A percentile compares a stretch with the other conserved stretches of the same genome.
These are phyloP conservation scores for Petunia hybrid DNA, from an alignment of 305 asterid genomes.

Conservation along the genomic window DNA sequence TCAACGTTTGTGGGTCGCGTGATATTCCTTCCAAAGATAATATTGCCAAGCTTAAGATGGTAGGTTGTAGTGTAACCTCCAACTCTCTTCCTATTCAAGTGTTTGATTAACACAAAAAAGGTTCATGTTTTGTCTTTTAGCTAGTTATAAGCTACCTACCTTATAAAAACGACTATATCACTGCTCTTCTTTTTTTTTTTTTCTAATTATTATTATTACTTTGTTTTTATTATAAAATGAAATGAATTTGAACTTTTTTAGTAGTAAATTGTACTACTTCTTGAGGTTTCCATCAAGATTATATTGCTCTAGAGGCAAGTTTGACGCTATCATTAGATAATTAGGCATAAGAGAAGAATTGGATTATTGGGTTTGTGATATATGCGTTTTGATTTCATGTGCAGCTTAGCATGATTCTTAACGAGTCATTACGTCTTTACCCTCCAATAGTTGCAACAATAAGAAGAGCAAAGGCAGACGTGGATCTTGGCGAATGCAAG, in stretches of 20 bases:
- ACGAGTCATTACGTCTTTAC: constrained; percentile 68
- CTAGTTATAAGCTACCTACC: neutral
- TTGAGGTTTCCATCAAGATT: too few species aligned
- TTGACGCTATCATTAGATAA: neutral
- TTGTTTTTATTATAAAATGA: too few species aligned
- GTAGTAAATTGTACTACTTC: too few species aligned
- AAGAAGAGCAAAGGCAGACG: constrained; percentile 58
- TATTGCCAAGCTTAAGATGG: constrained; percentile 71
- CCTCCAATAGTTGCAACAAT: constrained; percentile 67
- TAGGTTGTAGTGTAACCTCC: constrained; percentile 22
- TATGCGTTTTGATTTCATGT: neutral
- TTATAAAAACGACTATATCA: too few species aligned
- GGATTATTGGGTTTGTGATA: neutral
- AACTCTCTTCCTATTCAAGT: neutral
- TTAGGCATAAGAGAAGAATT: neutral
- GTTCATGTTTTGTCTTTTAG: neutral
- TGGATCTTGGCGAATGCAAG: constrained; percentile 58
- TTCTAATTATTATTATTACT: too few species aligned
- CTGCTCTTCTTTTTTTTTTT: too few species aligned
- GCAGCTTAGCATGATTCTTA: constrained; percentile 70
- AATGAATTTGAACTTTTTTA: neutral
- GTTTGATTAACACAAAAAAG: neutral
- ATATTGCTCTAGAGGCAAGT: constrained; percentile 16
- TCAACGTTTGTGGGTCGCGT: constrained; percentile 65
- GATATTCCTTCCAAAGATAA: constrained; percentile 61